phyloP scores from a whole-genome alignment of 805 yeast species.

The Teunomyces gatunensis region DNA sequence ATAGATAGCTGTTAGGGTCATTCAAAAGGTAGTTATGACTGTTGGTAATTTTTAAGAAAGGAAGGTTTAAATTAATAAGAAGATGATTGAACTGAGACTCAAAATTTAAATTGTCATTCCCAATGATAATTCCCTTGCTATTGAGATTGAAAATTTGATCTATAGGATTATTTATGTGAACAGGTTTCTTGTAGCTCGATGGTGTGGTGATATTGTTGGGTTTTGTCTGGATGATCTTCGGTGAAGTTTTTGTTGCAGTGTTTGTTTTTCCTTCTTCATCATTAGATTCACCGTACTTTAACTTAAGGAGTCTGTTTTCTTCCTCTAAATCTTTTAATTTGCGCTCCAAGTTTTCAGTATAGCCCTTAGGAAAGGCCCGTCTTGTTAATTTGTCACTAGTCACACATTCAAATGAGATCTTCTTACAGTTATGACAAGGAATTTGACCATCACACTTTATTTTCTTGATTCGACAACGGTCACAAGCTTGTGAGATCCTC shows the following conservation, averaged over 20 bases:
- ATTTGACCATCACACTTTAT: conserved; percentile 72
- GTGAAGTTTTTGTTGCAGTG: neutral
- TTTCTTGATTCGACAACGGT: conserved; percentile 73
- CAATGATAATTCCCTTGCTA: conserved; percentile 42
- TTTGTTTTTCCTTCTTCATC: neutral
- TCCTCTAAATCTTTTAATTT: conserved; percentile 60
- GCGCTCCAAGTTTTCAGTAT: conserved; percentile 70
- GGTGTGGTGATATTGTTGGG: conserved; percentile 5
- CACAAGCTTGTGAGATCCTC: conserved; percentile 80
- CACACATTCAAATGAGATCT: conserved; percentile 64
- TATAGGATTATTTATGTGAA: conserved; percentile 41
- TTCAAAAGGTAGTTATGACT: conserved; percentile 41
- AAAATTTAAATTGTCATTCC: conserved; percentile 44
- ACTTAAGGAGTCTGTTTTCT: conserved; percentile 42
- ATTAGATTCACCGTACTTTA: neutral
- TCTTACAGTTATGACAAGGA: conserved; percentile 68
- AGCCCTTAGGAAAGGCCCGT: conserved; percentile 78
- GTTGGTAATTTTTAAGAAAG: conserved; percentile 43
- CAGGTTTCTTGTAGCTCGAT: conserved; percentile 4
- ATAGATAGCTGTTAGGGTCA: conserved; percentile 42
- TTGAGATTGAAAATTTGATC: conserved; percentile 46
- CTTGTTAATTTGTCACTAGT: conserved; percentile 73
- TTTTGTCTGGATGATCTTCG: neutral
- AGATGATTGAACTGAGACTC: conserved; percentile 46
- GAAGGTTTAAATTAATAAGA: conserved; percentile 41